Evolutionary conservation across 1,139 yeast genomes (phyloP).

Genomic region (Yamadazyma atmosphaerica): DNA sequence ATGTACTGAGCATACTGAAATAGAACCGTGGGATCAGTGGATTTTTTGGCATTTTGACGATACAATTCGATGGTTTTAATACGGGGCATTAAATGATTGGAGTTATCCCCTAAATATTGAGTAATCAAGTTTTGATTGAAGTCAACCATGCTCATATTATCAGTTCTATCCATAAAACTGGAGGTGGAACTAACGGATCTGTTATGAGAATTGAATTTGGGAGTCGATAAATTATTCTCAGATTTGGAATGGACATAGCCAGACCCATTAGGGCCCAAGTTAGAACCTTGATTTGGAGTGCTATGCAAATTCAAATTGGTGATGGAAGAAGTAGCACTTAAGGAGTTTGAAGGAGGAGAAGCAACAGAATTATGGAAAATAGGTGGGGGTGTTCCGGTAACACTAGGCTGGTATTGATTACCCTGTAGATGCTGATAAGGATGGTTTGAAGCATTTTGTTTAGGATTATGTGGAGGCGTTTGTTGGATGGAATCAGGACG

Average conservation of each 20-base stretch:
- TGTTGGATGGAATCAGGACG: no score
- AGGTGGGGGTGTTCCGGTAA: slow-evolving; percentile 8
- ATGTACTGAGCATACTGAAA: slow-evolving; percentile 91
- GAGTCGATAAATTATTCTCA: slow-evolving; percentile 27
- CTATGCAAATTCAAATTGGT: slow-evolving; percentile 33
- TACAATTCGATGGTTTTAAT: slow-evolving; percentile 86
- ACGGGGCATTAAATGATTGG: slow-evolving; percentile 64
- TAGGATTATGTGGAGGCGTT: neutral
- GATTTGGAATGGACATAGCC: slow-evolving; percentile 24
- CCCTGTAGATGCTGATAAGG: slow-evolving; percentile 1
- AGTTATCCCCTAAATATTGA: slow-evolving; percentile 56
- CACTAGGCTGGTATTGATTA: neutral
- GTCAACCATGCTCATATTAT: slow-evolving; percentile 38
- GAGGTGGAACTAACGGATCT: slow-evolving; percentile 44
- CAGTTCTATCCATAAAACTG: slow-evolving; percentile 36
- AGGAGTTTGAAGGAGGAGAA: slow-evolving; percentile 33
- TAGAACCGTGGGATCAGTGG: slow-evolving; percentile 81
- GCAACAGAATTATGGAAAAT: slow-evolving; percentile 10
- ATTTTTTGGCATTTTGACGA: slow-evolving; percentile 78
- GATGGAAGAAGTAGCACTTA: slow-evolving; percentile 41
- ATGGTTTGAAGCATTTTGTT: neutral
- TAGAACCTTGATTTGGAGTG: slow-evolving; percentile 3
- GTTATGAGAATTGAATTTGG: slow-evolving; percentile 28
- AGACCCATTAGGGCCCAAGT: neutral
- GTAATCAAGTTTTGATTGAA: slow-evolving; percentile 43